Evolutionary conservation across 495 filamentous ascomycete genomes (phyloP).

Genomic region (Penicillium steckii): DNA sequence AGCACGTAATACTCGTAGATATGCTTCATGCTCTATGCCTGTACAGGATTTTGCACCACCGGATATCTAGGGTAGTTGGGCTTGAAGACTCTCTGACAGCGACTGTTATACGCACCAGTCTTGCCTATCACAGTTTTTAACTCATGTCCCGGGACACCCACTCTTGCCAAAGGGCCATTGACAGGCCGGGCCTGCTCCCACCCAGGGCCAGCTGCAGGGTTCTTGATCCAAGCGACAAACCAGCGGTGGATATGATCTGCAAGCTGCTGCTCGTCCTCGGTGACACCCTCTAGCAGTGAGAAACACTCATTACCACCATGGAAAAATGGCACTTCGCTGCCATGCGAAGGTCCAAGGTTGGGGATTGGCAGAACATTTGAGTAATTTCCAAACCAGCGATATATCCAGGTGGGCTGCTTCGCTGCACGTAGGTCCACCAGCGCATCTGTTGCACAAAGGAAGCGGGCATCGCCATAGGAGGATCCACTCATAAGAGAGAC

Average conservation of each 20-base stretch:
- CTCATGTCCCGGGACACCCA: constrained; percentile 24
- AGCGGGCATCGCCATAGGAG: constrained; percentile 28
- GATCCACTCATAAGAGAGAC: constrained; percentile 27
- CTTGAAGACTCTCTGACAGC: constrained; percentile 22
- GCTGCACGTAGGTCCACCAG: constrained; percentile 20
- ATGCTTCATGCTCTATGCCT: too few relatives aligned
- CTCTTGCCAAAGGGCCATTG: constrained; percentile 19
- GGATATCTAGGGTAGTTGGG: constrained; percentile 22
- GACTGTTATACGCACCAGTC: constrained; percentile 22
- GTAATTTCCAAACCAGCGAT: constrained; percentile 29
- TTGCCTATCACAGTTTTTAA: constrained; percentile 14
- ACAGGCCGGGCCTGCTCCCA: constrained; percentile 18
- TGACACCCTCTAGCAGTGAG: constrained; percentile 15
- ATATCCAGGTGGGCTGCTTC: constrained; percentile 25
- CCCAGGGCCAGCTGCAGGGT: constrained; percentile 22
- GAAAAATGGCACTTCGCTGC: constrained; percentile 30
- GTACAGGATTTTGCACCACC: constrained; percentile 21
- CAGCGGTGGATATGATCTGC: constrained; percentile 26
- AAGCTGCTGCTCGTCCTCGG: constrained; percentile 18
- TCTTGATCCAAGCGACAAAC: constrained; percentile 26
- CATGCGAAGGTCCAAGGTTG: constrained; percentile 21
- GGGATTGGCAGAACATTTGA: constrained; percentile 19
- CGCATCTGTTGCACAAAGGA: constrained; percentile 24
- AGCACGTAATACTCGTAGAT: too few relatives aligned
- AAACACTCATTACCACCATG: constrained; percentile 30